phyloP scores from a whole-genome alignment of 176 grass and related monocot species.

The Phoenix dactylifera region DNA sequence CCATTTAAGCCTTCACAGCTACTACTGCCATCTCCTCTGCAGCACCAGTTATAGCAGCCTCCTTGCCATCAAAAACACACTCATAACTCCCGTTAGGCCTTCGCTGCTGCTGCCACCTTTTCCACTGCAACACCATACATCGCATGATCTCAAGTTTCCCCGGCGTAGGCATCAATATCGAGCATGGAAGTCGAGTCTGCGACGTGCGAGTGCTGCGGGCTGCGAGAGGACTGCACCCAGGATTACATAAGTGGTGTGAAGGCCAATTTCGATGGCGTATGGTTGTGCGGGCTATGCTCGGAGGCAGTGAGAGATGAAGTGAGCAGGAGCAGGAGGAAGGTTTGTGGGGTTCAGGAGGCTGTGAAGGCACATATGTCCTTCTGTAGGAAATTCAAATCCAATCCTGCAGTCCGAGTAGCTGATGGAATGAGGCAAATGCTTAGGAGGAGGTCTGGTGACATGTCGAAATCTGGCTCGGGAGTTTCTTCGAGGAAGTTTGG shows the following conservation, averaged over 20 bases:
- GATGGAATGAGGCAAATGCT: slow-evolving; percentile 85
- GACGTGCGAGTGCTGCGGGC: slow-evolving; percentile 79
- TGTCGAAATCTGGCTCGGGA: slow-evolving; percentile 15
- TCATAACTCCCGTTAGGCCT: too few relatives aligned
- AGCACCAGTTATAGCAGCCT: too few relatives aligned
- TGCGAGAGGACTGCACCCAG: slow-evolving; percentile 86
- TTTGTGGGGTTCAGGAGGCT: slow-evolving; percentile 55
- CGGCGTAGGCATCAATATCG: too few relatives aligned
- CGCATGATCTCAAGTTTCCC: too few relatives aligned
- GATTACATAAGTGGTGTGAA: slow-evolving; percentile 77
- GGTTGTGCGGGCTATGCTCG: slow-evolving; percentile 88
- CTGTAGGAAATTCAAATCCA: slow-evolving; percentile 59
- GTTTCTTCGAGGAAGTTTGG: slow-evolving; percentile 40
- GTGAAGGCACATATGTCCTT: slow-evolving; percentile 81
- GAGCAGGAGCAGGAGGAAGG: slow-evolving; percentile 40
- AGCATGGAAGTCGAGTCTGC: slow-evolving; percentile 82
- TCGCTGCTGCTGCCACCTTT: too few relatives aligned
- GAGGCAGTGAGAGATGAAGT: slow-evolving; percentile 81
- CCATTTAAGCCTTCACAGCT: too few relatives aligned
- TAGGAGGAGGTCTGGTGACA: slow-evolving; percentile 53
- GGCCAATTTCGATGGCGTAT: slow-evolving; percentile 65
- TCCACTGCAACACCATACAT: too few relatives aligned
- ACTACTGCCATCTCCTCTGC: too few relatives aligned
- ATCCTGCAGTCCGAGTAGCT: slow-evolving; percentile 57
- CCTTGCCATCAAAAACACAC: too few relatives aligned